These are phyloP conservation scores for Pyrenochaeta sp. DNA, from an alignment of 2,329 filamentous ascomycete species.

Conservation along the genomic window DNA sequence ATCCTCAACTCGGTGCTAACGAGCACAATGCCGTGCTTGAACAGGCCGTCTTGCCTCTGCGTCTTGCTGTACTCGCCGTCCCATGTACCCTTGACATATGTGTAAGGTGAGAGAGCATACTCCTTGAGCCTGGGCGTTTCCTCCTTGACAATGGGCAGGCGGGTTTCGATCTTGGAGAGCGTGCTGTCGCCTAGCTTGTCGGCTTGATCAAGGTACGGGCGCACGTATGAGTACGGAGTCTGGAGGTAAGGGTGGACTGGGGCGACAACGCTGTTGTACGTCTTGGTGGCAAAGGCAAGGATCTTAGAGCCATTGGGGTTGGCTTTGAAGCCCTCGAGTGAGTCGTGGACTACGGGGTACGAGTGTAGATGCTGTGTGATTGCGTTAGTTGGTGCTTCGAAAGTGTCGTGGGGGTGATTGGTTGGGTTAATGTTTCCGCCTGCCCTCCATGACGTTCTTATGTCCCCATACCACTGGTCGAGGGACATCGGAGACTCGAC, in stretches of 20 bases:
- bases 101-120: slow-evolving; percentile 41
- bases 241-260: slow-evolving; percentile 80
- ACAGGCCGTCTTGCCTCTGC: slow-evolving; percentile 41
- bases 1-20: slow-evolving; percentile 51
- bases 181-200: slow-evolving; percentile 61
- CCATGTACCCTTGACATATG: slow-evolving; percentile 47
- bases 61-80: slow-evolving; percentile 51
- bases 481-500: too few relatives aligned
- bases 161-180: slow-evolving; percentile 45
- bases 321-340: slow-evolving; percentile 77
- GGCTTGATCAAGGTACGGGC: slow-evolving; percentile 83
- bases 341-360: slow-evolving; percentile 83
- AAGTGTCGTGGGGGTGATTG: too few relatives aligned
- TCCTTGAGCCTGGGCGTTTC: slow-evolving; percentile 54
- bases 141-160: slow-evolving; percentile 56
- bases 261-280: slow-evolving; percentile 78
- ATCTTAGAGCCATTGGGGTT: slow-evolving; percentile 87
- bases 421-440: too few relatives aligned
- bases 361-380: slow-evolving; percentile 75
- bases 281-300: slow-evolving; percentile 74
- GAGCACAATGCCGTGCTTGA: slow-evolving; percentile 47
- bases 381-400: too few relatives aligned
- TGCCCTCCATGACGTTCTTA: too few relatives aligned
- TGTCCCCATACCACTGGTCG: too few relatives aligned
- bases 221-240: slow-evolving; percentile 81